Evolutionary conservation across 345 rosid species (phyloP), one percentile per base, ranked within the genome.

Genomic region (Nephelium lappaceum): DNA sequence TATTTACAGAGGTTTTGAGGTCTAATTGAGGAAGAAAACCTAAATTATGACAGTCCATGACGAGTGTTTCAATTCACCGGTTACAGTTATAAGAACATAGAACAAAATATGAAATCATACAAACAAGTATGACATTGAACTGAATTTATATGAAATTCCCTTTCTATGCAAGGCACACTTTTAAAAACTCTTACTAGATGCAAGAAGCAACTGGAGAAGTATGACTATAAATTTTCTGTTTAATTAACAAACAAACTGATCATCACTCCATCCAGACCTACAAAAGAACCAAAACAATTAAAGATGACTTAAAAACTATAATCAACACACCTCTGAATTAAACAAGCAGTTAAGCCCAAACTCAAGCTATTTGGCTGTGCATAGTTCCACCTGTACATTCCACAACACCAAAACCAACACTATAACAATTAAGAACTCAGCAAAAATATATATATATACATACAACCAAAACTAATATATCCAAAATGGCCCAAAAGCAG

Each of bases 321-420:
- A 85, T 79, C 88, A 83, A 83, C 89, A 90, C 87, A 88, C 89
- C 89, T 93, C 77, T 80, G 83, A 80, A 85, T 82, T 79, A 85
- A 84, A 88, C 84, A 82, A 85, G 87, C 85, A 81, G 86, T 67
- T 78, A 78, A 86, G 80, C 83, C 81, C 86, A 82, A 84, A 81
- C 75, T 85, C 88, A 84, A 81, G 86, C 80, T 78, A 81, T 61
- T 80, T 74, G 80, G 81, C 85, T 79, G 86, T 67, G 79, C 80
- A 89, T 77, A 85, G 76, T 80, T 86, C 87, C 93, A 92, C 92
- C 97, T 91, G 94, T 95, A 91, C 75, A 80, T 79, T 79, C 78
- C 84, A 91, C 79, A 79, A 91, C 79, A 78, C 71, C 79, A 71
- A 74, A 74, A 83, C 49, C 61, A 81, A 68, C 77, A 82, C 67